Evolutionary conservation across 305 asterid genomes (phyloP).

Genomic region (Fraxinus platypoda): DNA sequence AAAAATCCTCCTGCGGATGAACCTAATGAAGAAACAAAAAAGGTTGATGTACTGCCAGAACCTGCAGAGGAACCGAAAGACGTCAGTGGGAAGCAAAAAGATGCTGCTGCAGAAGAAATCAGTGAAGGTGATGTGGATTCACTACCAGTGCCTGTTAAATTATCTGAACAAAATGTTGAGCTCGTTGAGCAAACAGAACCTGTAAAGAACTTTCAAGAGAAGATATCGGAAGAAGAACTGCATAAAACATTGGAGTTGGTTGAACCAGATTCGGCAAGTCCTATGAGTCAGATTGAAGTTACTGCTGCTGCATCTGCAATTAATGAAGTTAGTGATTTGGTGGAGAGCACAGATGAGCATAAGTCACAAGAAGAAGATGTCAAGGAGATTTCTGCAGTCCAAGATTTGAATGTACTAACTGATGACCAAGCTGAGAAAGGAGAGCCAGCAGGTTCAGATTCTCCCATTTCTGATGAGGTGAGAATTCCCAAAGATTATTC

Average conservation of each 20-base stretch:
- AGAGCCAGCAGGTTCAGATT: constrained; percentile 42
- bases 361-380: constrained; percentile 32
- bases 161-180: constrained; percentile 39
- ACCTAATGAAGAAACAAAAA: constrained; percentile 29
- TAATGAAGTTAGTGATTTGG: constrained; percentile 30
- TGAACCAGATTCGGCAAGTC: constrained; percentile 36
- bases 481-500: constrained; percentile 43
- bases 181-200: constrained; percentile 38
- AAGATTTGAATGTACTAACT: constrained; percentile 35
- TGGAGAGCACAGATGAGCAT: constrained; percentile 37
- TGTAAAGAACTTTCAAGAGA: constrained; percentile 34
- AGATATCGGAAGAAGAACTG: constrained; percentile 31
- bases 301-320: constrained; percentile 28
- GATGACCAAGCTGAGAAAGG: constrained; percentile 33
- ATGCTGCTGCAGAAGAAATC: constrained; percentile 30
- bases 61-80: constrained; percentile 34
- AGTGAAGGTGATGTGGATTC: constrained; percentile 40
- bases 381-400: constrained; percentile 41
- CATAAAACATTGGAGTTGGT: constrained; percentile 37
- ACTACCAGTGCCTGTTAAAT: constrained; percentile 33
- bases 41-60: constrained; percentile 32
- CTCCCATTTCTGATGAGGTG: constrained; percentile 35
- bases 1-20: constrained; percentile 36
- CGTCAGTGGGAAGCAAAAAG: constrained; percentile 34
- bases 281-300: constrained; percentile 34